Evolutionary conservation across 768 basidiomycete genomes (phyloP).

Genomic region (Phaffia tasmanica): DNA sequence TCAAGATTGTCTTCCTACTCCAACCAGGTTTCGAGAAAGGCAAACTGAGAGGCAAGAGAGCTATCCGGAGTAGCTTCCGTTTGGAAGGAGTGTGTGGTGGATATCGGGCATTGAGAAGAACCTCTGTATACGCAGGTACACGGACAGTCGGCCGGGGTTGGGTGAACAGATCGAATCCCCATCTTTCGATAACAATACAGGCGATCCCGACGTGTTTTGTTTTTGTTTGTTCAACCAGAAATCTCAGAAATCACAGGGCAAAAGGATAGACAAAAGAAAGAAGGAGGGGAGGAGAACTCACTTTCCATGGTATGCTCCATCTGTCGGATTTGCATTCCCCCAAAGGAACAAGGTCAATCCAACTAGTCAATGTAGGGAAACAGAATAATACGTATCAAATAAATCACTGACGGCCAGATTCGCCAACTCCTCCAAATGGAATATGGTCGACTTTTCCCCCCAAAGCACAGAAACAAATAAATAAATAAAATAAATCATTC

Average conservation of each 20-base stretch:
- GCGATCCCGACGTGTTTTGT: too few species aligned
- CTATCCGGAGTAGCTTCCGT: neutral
- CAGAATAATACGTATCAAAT: neutral
- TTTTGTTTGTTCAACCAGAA: too few species aligned
- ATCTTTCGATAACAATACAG: neutral
- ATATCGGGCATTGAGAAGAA: slow-evolving; percentile 12
- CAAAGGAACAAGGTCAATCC: neutral
- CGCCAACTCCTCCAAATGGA: slow-evolving; percentile 21
- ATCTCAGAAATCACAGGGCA: too few species aligned
- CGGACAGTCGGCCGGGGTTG: slow-evolving; percentile 10
- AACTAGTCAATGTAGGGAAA: neutral
- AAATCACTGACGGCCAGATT: slow-evolving; percentile 3
- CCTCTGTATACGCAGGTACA: slow-evolving; percentile 14
- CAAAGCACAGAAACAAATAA: too few species aligned
- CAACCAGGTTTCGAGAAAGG: slow-evolving; percentile 3
- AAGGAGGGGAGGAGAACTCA: too few species aligned
- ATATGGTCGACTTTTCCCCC: neutral
- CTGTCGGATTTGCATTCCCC: neutral
- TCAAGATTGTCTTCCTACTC: neutral
- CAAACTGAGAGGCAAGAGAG: neutral
- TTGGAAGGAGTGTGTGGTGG: slow-evolving; percentile 10
- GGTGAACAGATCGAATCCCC: slow-evolving; percentile 22
- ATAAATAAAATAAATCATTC: too few species aligned
- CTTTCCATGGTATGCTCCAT: slow-evolving; percentile 21
- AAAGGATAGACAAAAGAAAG: too few species aligned